Evolutionary conservation across 1,284 basidiomycete species (phyloP), one percentile per base, ranked within the genome.

Genomic region (Apiotrichum sp.): DNA sequence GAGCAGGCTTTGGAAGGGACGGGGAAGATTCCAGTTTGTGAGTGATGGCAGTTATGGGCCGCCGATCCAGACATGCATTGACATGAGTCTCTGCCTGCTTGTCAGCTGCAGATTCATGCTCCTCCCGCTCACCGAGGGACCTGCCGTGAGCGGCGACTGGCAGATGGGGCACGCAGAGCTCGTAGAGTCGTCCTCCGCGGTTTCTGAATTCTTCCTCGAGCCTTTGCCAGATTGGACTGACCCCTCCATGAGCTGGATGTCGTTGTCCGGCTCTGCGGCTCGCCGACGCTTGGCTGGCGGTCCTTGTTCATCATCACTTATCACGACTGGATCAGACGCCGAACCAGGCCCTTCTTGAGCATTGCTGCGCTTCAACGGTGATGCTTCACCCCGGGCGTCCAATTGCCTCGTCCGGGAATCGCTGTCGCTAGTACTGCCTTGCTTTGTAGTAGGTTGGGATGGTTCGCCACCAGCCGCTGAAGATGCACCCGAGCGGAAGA

Each of bases 61-160:
- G 3, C 1, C 31, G 10, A 44, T 76, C 75, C 3, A 75, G 65
- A 49, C 78, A 78, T 2, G 65, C 52, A 53, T 75, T 76, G 61
- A 77, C 71, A 53, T 78, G 77, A 2, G 63, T 43, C 32, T 69
- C 55, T 1, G 65, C 61, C 13, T 67, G 56, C 75, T 77, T 59
- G 6, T 10, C 32, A 47, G 50, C 14, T 50, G 14, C 14, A 16
- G 32, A 11, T 38, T 22, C 50, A 10, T 31, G 29, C n/a, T 29
- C 6, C 36, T 13, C 7, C 7, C 36, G 36, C 36, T 38, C 13
- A 38, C 36, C 7, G 31, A 0, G 16, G 4, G 38, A 31, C 11
- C 41, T 22, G 50, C 22, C n/a, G 16, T 11, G 48, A 29, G 35
- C 8, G 4, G 16, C 10, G 34, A 7, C 36, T 38, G 36, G 13